Evolutionary conservation across 176 grass and related monocot genomes (phyloP).

Genomic region (Urochloa ruziziensis): DNA sequence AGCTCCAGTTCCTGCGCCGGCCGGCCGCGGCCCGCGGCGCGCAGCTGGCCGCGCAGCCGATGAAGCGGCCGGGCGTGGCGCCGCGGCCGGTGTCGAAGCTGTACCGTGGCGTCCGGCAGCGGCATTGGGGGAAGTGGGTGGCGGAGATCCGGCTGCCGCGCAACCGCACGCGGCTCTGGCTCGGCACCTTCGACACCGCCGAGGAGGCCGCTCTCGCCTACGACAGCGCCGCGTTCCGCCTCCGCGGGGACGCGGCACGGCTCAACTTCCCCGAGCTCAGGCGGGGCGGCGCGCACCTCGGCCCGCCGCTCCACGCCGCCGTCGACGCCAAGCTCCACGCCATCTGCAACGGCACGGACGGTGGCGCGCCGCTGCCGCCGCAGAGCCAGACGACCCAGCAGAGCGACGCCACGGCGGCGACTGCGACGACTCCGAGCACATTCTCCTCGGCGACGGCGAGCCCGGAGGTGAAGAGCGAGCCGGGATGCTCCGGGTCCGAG

Average conservation of each 20-base stretch:
- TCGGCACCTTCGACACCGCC: slow-evolving; percentile 90
- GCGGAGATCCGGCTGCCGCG: slow-evolving; percentile 77
- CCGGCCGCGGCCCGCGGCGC: slow-evolving; percentile 4
- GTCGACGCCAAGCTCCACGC: slow-evolving; percentile 65
- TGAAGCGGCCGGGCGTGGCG: slow-evolving; percentile 51
- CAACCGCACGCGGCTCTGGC: slow-evolving; percentile 88
- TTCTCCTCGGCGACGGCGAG: slow-evolving; percentile 23
- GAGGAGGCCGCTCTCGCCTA: slow-evolving; percentile 82
- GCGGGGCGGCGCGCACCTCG: slow-evolving; percentile 47
- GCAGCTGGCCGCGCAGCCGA: slow-evolving; percentile 29
- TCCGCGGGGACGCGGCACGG: slow-evolving; percentile 61
- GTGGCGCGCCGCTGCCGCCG: neutral
- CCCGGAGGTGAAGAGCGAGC: slow-evolving; percentile 48
- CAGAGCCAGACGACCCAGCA: slow-evolving; percentile 17
- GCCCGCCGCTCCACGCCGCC: slow-evolving; percentile 52
- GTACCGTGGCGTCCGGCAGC: slow-evolving; percentile 78
- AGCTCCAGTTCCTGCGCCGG: slow-evolving; percentile 34
- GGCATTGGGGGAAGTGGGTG: slow-evolving; percentile 86
- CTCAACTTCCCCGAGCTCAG: slow-evolving; percentile 72
- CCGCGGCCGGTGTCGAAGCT: slow-evolving; percentile 47
- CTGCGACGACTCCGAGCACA: neutral
- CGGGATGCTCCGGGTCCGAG: slow-evolving; percentile 37
- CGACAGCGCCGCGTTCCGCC: slow-evolving; percentile 61
- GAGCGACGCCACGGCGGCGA: slow-evolving; percentile 8
- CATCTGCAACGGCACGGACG: slow-evolving; percentile 42